Evolutionary conservation across 192 early-diverging fungal genomes (phyloP), one percentile per base, ranked within the genome.

Genomic region (Chytriomyces sp.): DNA sequence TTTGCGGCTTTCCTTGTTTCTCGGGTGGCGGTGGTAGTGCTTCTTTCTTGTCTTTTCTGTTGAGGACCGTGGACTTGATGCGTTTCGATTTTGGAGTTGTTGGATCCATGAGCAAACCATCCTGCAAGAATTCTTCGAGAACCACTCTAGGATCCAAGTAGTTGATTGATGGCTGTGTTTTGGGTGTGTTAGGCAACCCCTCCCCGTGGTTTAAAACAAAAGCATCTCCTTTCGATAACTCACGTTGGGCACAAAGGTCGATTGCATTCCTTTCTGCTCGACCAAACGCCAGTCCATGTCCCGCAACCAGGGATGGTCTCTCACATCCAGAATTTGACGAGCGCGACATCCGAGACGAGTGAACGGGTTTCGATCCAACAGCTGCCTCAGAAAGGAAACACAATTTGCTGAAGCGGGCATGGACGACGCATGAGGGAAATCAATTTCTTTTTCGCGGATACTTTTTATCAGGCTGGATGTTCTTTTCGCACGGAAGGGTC

Each of bases 141-240:
- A 93, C 91, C 62, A 89, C 89, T 0, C 87, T 90, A 5, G 92
- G 91, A 65, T 93, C 92, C 81, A 93, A 93, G 79, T 93, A 93
- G 60, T 45, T 35, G 75, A 46, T 83, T 82, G 16, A 61, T 87
- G 57, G 62, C 50, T 11, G 24, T 57, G 20, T 18, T 5, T 18
- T 16, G 0, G 57, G 45, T n/a, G n/a, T n/a, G n/a, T n/a, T n/a
- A n/a, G n/a, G n/a, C n/a, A n/a, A n/a, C n/a, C n/a, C n/a, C n/a
- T n/a, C n/a, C n/a, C n/a, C n/a, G n/a, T 35, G 35, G 35, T 35
- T 35, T 1, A 35, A 35, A 35, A 35, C 0, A 35, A 35, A 35
- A 35, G 28, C 28, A 35, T 35, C 28, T 35, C 28, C 1, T 35
- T 35, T 35, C 24, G 53, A 59, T 13, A 70, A 70, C 67, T 76